A percentile compares a stretch with the other conserved stretches of the same genome.
Conservation (phyloP, 495 filamentous ascomycete species). For the Trichodelitschia bisporula region DNA sequence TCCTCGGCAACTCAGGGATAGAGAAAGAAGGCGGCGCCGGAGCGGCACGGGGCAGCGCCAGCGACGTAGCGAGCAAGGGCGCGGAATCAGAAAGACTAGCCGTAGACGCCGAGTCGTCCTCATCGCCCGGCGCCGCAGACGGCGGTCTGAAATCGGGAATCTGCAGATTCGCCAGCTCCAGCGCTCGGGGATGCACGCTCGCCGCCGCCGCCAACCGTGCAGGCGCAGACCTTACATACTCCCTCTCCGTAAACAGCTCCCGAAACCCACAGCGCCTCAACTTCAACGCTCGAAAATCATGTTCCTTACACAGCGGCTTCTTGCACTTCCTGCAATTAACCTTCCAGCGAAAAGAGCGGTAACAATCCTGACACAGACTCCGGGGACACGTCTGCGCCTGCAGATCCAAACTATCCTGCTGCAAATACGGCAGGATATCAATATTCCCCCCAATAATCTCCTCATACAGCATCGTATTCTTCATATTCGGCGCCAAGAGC, state of each 20-base stretch:
- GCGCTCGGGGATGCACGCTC: background rate
- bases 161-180: background rate
- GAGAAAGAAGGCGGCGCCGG: background rate
- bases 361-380: conserved; percentile 34
- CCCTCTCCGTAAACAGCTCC: conserved; percentile 26
- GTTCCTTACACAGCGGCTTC: conserved; percentile 32
- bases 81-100: background rate
- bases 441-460: conserved; percentile 9
- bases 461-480: conserved; percentile 9
- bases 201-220: background rate
- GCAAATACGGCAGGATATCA: conserved; percentile 11
- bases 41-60: background rate
- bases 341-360: conserved; percentile 31
- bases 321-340: conserved; percentile 31
- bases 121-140: background rate
- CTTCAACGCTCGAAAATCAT: conserved; percentile 34
- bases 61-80: background rate
- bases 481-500: conserved; percentile 7
- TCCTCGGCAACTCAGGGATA: background rate
- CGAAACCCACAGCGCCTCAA: conserved; percentile 32
- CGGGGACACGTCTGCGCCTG: conserved; percentile 27
- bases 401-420: conserved; percentile 25
- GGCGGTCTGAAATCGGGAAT: background rate
- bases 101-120: background rate
- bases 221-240: conserved; percentile 3